These are phyloP conservation scores for Hevea brasiliensis DNA, from an alignment of 345 rosid genomes.

Conservation along the genomic window DNA sequence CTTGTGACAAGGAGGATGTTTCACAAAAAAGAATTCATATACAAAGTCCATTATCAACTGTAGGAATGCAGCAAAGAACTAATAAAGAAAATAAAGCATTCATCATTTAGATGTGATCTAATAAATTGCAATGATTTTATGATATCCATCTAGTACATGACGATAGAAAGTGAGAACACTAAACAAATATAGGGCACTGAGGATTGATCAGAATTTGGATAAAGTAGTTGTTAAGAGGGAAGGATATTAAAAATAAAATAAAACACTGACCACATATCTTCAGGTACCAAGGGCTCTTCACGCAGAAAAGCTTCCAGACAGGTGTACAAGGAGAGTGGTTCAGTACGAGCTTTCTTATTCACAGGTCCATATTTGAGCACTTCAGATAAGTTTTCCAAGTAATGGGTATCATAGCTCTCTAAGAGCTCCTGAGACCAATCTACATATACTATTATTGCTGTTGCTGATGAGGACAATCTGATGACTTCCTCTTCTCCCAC, in stretches of 20 bases:
- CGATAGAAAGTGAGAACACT: not conserved
- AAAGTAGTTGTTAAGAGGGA: too few relatives aligned
- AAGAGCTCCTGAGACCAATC: constrained; percentile 73
- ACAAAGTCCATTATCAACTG: too few relatives aligned
- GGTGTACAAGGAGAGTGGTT: constrained; percentile 91
- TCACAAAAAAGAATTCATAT: too few relatives aligned
- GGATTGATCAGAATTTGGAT: not conserved
- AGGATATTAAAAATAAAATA: constrained; percentile 11
- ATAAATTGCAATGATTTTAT: not conserved
- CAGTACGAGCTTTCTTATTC: constrained; percentile 78
- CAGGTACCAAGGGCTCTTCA: constrained; percentile 98
- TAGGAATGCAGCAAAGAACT: too few relatives aligned
- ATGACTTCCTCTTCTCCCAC: constrained; percentile 55
- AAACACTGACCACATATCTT: constrained; percentile 90
- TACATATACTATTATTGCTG: constrained; percentile 43
- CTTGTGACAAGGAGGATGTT: too few relatives aligned
- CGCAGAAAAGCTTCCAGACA: constrained; percentile 90
- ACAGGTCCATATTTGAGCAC: constrained; percentile 79
- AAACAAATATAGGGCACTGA: not conserved
- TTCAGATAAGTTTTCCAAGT: constrained; percentile 87
- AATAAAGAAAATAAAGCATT: not conserved
- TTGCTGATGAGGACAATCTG: constrained; percentile 45
- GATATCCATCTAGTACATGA: not conserved
- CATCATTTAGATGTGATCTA: not conserved
- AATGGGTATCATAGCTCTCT: constrained; percentile 48